phyloP scores from a whole-genome alignment of 208 protist genomes.

The Willaertia magna region DNA sequence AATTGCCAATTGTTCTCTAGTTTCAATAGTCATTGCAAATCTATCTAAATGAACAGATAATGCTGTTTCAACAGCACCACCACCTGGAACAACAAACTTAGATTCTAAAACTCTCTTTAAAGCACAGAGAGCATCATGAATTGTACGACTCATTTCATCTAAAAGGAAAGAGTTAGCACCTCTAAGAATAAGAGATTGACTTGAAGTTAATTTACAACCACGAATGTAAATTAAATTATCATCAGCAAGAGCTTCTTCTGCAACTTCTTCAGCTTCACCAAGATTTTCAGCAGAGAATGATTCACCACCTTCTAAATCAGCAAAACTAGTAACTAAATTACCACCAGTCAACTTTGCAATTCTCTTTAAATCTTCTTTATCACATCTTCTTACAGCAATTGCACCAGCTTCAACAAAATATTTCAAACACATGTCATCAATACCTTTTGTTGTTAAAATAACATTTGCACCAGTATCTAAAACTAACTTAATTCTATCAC shows the following conservation, averaged over 20 bases:
- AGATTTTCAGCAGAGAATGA: constrained; percentile 80
- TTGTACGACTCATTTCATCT: constrained; percentile 91
- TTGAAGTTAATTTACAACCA: constrained; percentile 53
- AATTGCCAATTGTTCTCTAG: constrained; percentile 96
- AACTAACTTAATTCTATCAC: constrained; percentile 92
- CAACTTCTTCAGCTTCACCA: constrained; percentile 42
- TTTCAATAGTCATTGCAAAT: constrained; percentile 85
- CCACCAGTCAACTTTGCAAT: constrained; percentile 94
- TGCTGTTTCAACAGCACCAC: constrained; percentile 93
- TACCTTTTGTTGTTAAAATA: constrained; percentile 96
- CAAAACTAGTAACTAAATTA: constrained; percentile 78
- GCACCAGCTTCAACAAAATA: constrained; percentile 93
- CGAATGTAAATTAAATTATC: constrained; percentile 88
- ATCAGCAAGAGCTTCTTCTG: constrained; percentile 33
- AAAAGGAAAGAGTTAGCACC: constrained; percentile 92
- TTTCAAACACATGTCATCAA: constrained; percentile 96
- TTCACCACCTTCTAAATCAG: constrained; percentile 92
- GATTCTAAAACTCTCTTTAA: constrained; percentile 95
- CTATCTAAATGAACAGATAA: constrained; percentile 96
- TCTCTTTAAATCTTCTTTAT: constrained; percentile 81
- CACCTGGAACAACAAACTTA: constrained; percentile 88
- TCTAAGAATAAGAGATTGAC: constrained; percentile 92
- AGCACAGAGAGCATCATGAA: constrained; percentile 98
- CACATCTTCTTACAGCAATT: constrained; percentile 86
- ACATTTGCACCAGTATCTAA: constrained; percentile 95